A percentile compares a stretch with the other conserved stretches of the same genome.
Conservation (phyloP, 2,329 filamentous ascomycete genomes). For the Penicillium capsulatum region DNA sequence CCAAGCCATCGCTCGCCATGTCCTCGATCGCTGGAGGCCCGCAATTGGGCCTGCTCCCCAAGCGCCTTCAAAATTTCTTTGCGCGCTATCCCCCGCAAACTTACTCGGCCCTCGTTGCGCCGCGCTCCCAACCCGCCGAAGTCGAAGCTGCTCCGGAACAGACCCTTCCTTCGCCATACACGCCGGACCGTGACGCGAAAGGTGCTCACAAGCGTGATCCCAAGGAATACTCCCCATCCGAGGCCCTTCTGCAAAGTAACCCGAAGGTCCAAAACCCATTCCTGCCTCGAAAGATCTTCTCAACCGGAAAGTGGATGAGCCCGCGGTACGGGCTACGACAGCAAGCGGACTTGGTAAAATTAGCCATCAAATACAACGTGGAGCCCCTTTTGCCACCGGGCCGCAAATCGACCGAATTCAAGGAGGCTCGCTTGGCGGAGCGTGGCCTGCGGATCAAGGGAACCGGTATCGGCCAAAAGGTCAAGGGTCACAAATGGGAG, state of each 20-base stretch:
- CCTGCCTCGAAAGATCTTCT: slow-evolving; percentile 68
- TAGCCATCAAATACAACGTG: slow-evolving; percentile 73
- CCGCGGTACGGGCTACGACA: slow-evolving; percentile 77
- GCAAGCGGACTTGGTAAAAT: slow-evolving; percentile 85
- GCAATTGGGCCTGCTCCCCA: slow-evolving; percentile 54
- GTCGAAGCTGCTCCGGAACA: slow-evolving; percentile 18
- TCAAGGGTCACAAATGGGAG: slow-evolving; percentile 95
- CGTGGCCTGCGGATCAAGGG: slow-evolving; percentile 81
- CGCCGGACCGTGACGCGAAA: slow-evolving; percentile 42
- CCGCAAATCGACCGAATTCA: slow-evolving; percentile 66
- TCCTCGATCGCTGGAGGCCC: slow-evolving; percentile 10
- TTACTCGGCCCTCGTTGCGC: slow-evolving; percentile 41
- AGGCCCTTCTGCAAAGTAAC: slow-evolving; percentile 35
- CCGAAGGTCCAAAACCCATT: slow-evolving; percentile 70
- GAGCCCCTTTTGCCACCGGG: slow-evolving; percentile 75
- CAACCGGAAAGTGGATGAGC: slow-evolving; percentile 77
- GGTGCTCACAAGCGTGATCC: slow-evolving; percentile 34
- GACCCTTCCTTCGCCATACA: slow-evolving; percentile 37
- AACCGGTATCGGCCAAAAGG: slow-evolving; percentile 84
- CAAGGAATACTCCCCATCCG: slow-evolving; percentile 29
- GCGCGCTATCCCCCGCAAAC: slow-evolving; percentile 74
- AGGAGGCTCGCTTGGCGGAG: slow-evolving; percentile 67
- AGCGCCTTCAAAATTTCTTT: slow-evolving; percentile 79
- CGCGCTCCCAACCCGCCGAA: slow-evolving; percentile 23
- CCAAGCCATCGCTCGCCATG: slow-evolving; percentile 12